Evolutionary conservation across 2,329 filamentous ascomycete genomes (phyloP), one percentile per base, ranked within the genome.

Genomic region (Pseudogymnoascus sp.): DNA sequence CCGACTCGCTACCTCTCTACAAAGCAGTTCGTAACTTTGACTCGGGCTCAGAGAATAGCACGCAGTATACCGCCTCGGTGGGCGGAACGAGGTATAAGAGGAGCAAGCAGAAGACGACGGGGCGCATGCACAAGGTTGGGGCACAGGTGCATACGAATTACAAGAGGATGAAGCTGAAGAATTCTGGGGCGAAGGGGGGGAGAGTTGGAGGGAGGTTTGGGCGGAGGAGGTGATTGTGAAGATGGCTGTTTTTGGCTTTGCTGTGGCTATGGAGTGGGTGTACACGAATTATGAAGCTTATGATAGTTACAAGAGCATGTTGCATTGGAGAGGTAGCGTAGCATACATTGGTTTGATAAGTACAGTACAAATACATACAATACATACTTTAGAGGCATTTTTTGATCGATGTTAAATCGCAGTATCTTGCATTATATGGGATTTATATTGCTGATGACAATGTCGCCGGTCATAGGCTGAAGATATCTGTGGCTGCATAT

Each of bases 101-200:
- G 33, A 67, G 65, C 37, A 71, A 70, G 63, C 69, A 67, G 39
- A 64, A 64, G 60, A 67, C 67, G 37, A 62, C 63, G 45, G 65
- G 65, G 29, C 66, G 63, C 7, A 71, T 70, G 37, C 74, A 76
- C 68, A 88, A 87, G 74, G 82, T 88, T 59, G 86, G 83, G 68
- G 83, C 83, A 65, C 72, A 84, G 67, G 85, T 85, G 12, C 82
- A 87, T 68, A 80, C 84, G 64, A 88, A 88, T 74, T 88, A 87
- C 73, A 84, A 84, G 71, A 75, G 83, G 61, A 72, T 88, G 63
- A 88, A 88, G 76, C 74, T 88, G 69, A 78, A 77, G 67, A 87
- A 86, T 67, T 74, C 78, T 2, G 85, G 84, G 3, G 74, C 82
- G n/a, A 87, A 87, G 72, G 85, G 84, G 1, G 83, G 83, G 3